A percentile compares a stretch with the other conserved stretches of the same genome.
Evolutionary conservation across 176 grass and related monocot genomes (phyloP).

Genomic region (Areca catechu): DNA sequence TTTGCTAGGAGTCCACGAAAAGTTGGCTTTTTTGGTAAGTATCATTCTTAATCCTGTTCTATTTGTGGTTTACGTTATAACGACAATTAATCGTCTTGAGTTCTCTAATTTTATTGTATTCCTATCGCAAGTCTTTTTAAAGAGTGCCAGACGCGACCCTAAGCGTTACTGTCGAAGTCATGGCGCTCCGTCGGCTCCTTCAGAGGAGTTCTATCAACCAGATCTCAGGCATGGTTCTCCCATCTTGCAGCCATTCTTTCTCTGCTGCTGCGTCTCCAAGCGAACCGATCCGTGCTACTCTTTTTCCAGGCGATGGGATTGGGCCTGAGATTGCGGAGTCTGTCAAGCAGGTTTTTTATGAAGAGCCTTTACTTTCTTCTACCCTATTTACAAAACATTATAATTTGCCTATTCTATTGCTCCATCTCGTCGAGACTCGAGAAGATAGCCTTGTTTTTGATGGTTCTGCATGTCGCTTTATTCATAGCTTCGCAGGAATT

Average conservation of each 20-base stretch:
- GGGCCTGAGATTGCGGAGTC: conserved; percentile 91
- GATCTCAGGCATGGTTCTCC: conserved; percentile 12
- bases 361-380: not conserved
- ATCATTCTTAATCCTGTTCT: too few relatives aligned
- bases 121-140: too few relatives aligned
- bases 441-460: too few relatives aligned
- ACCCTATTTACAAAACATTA: not conserved
- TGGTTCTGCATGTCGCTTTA: too few relatives aligned
- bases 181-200: conserved; percentile 26
- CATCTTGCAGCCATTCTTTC: conserved; percentile 14
- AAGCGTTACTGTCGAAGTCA: not conserved
- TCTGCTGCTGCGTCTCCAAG: conserved; percentile 10
- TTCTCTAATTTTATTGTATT: too few relatives aligned
- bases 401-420: not conserved
- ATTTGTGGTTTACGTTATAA: too few relatives aligned
- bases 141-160: too few relatives aligned
- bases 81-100: too few relatives aligned
- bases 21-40: too few relatives aligned
- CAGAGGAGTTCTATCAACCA: conserved; percentile 16
- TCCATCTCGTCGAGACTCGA: not conserved
- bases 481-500: too few relatives aligned
- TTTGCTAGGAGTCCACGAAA: too few relatives aligned
- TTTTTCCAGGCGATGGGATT: conserved; percentile 93
- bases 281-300: conserved; percentile 40
- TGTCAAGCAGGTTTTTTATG: conserved; percentile 57